Percentiles rank a stretch among this genome's conserved stretches.
Conservation (phyloP, 2,329 filamentous ascomycete genomes). For the Ascochyta pisi region DNA sequence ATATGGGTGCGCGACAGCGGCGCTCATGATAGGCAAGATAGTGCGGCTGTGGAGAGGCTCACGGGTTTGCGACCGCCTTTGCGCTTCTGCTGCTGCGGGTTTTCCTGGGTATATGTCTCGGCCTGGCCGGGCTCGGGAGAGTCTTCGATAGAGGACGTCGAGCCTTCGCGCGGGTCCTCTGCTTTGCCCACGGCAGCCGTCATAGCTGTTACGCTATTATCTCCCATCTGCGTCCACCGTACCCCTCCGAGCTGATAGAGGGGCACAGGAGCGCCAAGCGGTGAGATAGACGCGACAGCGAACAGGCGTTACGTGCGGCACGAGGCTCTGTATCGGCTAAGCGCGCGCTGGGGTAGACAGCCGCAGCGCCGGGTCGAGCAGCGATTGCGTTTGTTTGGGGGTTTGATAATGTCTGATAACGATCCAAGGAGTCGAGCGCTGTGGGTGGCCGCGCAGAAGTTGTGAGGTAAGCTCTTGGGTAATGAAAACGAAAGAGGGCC, state of each 20-base stretch:
- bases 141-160: constrained; percentile 57
- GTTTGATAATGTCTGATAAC: constrained; percentile 56
- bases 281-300: constrained; percentile 42
- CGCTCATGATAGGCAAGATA: constrained; percentile 32
- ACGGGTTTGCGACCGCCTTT: constrained; percentile 98
- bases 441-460: constrained; percentile 49
- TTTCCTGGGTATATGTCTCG: constrained; percentile 52
- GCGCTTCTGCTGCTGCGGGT: constrained; percentile 74
- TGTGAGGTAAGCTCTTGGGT: constrained; percentile 58
- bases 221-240: constrained; percentile 58
- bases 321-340: constrained; percentile 46
- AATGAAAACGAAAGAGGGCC: constrained; percentile 52
- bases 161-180: constrained; percentile 53
- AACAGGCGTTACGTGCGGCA: constrained; percentile 25
- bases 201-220: constrained; percentile 56
- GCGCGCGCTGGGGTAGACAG: constrained; percentile 44
- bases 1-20: constrained; percentile 30
- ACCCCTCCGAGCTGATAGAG: constrained; percentile 51
- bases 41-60: constrained; percentile 52
- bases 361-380: constrained; percentile 44
- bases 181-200: constrained; percentile 54
- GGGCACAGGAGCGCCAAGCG: constrained; percentile 46
- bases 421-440: constrained; percentile 31
- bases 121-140: constrained; percentile 55
- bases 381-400: constrained; percentile 45